Percentiles rank a stretch among this genome's conserved stretches.
Evolutionary conservation across 345 rosid species (phyloP).

Genomic region (Passiflora organensis): DNA sequence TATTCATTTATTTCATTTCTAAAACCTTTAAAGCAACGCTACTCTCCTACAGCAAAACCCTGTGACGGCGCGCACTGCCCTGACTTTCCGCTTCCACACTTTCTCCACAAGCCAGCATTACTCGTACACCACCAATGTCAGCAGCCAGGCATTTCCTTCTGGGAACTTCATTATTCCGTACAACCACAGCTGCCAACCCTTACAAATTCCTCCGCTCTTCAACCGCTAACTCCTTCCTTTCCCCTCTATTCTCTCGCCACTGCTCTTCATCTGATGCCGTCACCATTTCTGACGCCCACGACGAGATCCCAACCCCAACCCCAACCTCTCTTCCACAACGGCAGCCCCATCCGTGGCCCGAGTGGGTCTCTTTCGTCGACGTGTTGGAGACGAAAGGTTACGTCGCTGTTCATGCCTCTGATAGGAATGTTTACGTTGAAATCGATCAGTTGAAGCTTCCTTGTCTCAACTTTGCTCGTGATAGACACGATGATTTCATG

Average conservation of each 20-base stretch:
- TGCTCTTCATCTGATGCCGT: slow-evolving; percentile 16
- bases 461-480: slow-evolving; percentile 86
- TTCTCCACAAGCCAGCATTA: too few relatives aligned
- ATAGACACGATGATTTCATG: slow-evolving; percentile 74
- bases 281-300: neutral
- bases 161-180: slow-evolving; percentile 38
- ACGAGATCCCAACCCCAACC: too few relatives aligned
- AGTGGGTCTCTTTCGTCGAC: slow-evolving; percentile 77
- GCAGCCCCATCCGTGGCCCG: slow-evolving; percentile 72
- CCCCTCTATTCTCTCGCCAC: slow-evolving; percentile 11
- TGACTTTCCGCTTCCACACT: neutral
- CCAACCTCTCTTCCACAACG: slow-evolving; percentile 15
- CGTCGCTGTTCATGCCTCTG: slow-evolving; percentile 23
- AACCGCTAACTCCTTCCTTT: slow-evolving; percentile 13
- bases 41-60: neutral
- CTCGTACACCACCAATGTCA: too few relatives aligned
- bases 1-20: too few relatives aligned
- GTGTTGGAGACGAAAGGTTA: slow-evolving; percentile 64
- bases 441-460: slow-evolving; percentile 59
- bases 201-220: slow-evolving; percentile 18
- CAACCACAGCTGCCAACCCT: slow-evolving; percentile 13
- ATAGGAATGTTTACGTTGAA: slow-evolving; percentile 40
- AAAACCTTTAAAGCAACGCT: neutral
- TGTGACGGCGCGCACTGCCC: neutral
- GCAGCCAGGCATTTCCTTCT: slow-evolving; percentile 35